Evolutionary conservation across 164 flowering plant species (phyloP).

Genomic region (Nelumbo lutea): DNA sequence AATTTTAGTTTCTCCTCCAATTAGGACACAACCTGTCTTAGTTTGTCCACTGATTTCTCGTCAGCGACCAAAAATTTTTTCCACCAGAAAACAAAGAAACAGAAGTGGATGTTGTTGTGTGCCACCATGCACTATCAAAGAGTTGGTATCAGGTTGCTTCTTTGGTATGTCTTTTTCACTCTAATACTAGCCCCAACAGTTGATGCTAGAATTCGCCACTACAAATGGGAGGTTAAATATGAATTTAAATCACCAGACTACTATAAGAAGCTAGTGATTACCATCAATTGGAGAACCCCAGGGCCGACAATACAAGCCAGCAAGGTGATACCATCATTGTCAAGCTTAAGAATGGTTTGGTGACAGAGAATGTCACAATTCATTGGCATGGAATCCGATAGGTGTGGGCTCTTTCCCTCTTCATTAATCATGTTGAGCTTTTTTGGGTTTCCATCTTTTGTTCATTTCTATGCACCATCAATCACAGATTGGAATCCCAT

Average conservation of each 20-base stretch:
- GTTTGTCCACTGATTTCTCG: too few relatives aligned
- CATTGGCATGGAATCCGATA: conserved; percentile 97
- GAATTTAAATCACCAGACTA: conserved; percentile 77
- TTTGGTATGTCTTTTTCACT: neutral
- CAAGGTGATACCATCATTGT: conserved; percentile 74
- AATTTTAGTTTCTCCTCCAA: too few relatives aligned
- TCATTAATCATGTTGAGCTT: neutral
- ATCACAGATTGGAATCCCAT: conserved; percentile 69
- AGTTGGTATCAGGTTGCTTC: neutral
- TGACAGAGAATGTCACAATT: conserved; percentile 67
- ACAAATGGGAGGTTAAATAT: conserved; percentile 78
- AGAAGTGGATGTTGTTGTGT: too few relatives aligned
- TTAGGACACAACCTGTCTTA: too few relatives aligned
- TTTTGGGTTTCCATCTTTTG: neutral
- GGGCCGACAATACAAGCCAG: conserved; percentile 77
- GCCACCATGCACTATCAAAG: neutral
- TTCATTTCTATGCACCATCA: conserved; percentile 2
- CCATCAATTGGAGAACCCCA: conserved; percentile 67
- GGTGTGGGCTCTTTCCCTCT: conserved; percentile 25
- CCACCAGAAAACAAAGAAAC: too few relatives aligned
- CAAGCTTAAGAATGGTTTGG: conserved; percentile 63
- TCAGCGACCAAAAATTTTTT: too few relatives aligned
- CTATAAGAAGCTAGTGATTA: conserved; percentile 49
- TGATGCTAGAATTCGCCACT: conserved; percentile 44
- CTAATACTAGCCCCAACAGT: conserved; percentile 8